Conservation (phyloP, 192 early-diverging fungal genomes). For the Coemansia reversa region DNA sequence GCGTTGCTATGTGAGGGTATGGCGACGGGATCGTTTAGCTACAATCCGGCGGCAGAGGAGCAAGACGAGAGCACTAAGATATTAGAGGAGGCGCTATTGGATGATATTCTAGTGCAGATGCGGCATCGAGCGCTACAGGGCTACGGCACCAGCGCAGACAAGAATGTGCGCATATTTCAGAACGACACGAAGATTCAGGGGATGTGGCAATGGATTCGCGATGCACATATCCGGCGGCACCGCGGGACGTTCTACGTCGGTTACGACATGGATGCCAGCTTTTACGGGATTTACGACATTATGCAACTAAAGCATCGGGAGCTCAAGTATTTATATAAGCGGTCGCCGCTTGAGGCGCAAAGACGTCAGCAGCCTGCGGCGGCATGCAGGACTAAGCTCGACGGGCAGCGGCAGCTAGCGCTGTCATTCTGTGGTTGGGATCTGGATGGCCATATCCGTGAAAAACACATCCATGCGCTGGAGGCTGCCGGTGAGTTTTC, state of each 20-base stretch:
- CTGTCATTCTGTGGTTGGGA: slow-evolving; percentile 59
- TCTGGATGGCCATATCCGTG: slow-evolving; percentile 48
- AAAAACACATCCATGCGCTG: slow-evolving; percentile 53
- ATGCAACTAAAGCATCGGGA: slow-evolving; percentile 48
- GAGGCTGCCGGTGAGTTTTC: slow-evolving; percentile 71
- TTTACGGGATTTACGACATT: slow-evolving; percentile 30
- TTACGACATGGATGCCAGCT: slow-evolving; percentile 54
- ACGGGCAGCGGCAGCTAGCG: slow-evolving; percentile 51
- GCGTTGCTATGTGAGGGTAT: slow-evolving; percentile 10
- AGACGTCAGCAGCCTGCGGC: slow-evolving; percentile 8
- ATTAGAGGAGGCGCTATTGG: slow-evolving; percentile 15
- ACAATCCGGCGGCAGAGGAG: slow-evolving; percentile 16
- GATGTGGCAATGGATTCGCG: slow-evolving; percentile 52
- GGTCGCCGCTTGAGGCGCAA: slow-evolving; percentile 24
- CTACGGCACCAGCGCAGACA: slow-evolving; percentile 74
- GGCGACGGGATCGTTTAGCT: slow-evolving; percentile 2
- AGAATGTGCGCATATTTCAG: slow-evolving; percentile 31
- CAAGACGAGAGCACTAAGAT: not conserved
- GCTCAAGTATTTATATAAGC: slow-evolving; percentile 56
- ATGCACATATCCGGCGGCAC: slow-evolving; percentile 51
- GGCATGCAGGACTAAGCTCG: slow-evolving; percentile 14
- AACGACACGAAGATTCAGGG: slow-evolving; percentile 18
- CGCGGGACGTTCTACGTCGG: slow-evolving; percentile 55
- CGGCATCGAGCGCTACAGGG: slow-evolving; percentile 68
- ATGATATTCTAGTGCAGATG: slow-evolving; percentile 84